Evolutionary conservation across 768 basidiomycete genomes (phyloP), one percentile per base, ranked within the genome.

Genomic region (Candolleomyces aberdarensis): DNA sequence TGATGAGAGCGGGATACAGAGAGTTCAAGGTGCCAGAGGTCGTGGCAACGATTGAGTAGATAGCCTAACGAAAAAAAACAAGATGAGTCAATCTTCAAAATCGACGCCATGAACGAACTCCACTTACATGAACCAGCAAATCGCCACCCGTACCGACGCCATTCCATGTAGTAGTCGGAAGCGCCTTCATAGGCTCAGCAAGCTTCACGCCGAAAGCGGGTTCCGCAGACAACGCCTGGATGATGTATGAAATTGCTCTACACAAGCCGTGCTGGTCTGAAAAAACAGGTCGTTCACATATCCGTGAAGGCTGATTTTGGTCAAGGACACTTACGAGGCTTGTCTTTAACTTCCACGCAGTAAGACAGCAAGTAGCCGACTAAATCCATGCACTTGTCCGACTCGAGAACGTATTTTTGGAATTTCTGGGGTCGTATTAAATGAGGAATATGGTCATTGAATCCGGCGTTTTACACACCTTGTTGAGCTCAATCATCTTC

Each of bases 401-500:
- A 90, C 56, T 94, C 90, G 13, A 96, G 74, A 8, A 96, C 75
- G 70, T 88, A 88, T n/a, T 78, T 74, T 20, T 91, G 84, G 74
- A 98, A 96, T 88, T 94, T 95, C 94, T 97, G 36, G 11, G 11
- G 36, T 36, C 6, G 36, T 11, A 11, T 36, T n/a, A 1, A 15
- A 10, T 66, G n/a, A 55, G 41, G 59, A 19, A 48, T 19, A 15
- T 60, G 22, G 19, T 64, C 26, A 26, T 26, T 26, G 26, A 2
- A 26, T 26, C 26, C 3, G 26, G 26, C 26, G 1, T 26, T 26
- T 26, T 26, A 43, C 43, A 31, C 19, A 94, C 95, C 80, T 93
- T 97, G 77, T 98, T 98, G 22, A 93, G 73, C 64, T 98, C 96
- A 43, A 97, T 77, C 72, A 94, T 84, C 74, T 95, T 92, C 96